Conservation (phyloP, 108 stramenopile genomes). For the Stephanodiscus triporus region DNA sequence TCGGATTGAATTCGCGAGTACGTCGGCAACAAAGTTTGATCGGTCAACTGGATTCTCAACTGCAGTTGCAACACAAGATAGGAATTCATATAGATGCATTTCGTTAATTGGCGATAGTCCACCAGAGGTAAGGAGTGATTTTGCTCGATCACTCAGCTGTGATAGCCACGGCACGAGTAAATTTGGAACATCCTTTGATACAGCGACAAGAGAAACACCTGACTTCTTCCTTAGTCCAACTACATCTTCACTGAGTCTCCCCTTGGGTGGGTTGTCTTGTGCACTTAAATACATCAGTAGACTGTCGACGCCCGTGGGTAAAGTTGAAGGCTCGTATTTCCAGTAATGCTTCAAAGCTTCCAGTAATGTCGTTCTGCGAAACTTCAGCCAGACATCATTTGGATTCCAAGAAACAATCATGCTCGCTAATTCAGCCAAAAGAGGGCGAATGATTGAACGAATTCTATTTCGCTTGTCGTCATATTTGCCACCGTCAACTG, state of each 20-base stretch:
- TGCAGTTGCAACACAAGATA: conserved; percentile 83
- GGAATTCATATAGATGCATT: conserved; percentile 90
- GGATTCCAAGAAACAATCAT: conserved; percentile 81
- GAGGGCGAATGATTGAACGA: conserved; percentile 52
- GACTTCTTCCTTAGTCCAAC: conserved; percentile 78
- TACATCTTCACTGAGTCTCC: conserved; percentile 63
- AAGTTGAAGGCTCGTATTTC: conserved; percentile 81
- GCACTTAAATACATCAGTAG: conserved; percentile 70
- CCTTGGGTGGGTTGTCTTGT: conserved; percentile 45
- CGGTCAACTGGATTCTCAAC: conserved; percentile 77
- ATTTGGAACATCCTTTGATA: conserved; percentile 77
- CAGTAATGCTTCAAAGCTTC: conserved; percentile 78
- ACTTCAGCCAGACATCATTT: conserved; percentile 75
- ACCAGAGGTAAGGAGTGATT: conserved; percentile 60
- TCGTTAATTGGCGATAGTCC: conserved; percentile 74
- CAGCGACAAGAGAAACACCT: conserved; percentile 75
- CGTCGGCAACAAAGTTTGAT: conserved; percentile 79
- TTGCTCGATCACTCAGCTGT: conserved; percentile 76
- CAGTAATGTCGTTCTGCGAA: conserved; percentile 71
- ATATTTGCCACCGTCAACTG: conserved; percentile 52
- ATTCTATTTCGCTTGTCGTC: conserved; percentile 48
- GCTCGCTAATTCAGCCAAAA: conserved; percentile 65
- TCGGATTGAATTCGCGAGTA: conserved; percentile 71
- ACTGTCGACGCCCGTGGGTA: conserved; percentile 73
- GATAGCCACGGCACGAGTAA: conserved; percentile 84